Evolutionary conservation across 495 filamentous ascomycete genomes (phyloP), one percentile per base, ranked within the genome.

Genomic region (Penicillium crystallinum): DNA sequence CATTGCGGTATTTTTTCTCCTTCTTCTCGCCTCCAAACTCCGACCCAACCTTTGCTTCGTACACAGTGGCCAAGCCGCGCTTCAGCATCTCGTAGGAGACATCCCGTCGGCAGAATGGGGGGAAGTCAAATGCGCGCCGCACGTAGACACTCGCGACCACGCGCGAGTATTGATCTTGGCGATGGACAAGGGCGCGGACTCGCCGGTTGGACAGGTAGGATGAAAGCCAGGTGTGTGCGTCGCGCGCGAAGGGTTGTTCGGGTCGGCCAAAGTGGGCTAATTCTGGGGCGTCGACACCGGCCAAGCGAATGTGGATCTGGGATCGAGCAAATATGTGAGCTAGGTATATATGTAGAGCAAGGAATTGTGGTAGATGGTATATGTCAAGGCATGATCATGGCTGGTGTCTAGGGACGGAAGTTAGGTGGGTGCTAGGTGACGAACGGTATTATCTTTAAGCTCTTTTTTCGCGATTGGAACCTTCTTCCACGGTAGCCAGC

Each of bases 241-340:
- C 91, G 18, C 79, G 76, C 3, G 88, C 79, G 62, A 79, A 87
- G 3, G 92, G 93, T 66, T 98, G 93, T 23, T 85, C 89, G 1
- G 89, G 85, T 17, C 82, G 80, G 29, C 93, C 93, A 65, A 95
- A 98, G 67, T 98, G 95, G 3, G 90, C 87, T 34, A 86, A 70
- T 71, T 98, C 93, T 1, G 93, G 93, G 15, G 93, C 95, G 63
- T 98, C 93, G 39, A 97, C 67, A 31, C 93, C 93, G 7, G 93
- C 95, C 34, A 98, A 70, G 33, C 93, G 88, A 52, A 98, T 77
- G 41, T 90, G 85, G 44, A 98, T 85, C 74, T 79, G 22, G 25
- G 21, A 12, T 12, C 19, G 10, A 17, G 44, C 27, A 27, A 11
- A 52, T 9, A 17, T 23, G 31, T 41, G 2, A 47, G 51, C 11